Percentiles rank a stretch among this genome's conserved stretches.
Evolutionary conservation across 768 basidiomycete genomes (phyloP).

Genomic region (Rhodotorula graminis): DNA sequence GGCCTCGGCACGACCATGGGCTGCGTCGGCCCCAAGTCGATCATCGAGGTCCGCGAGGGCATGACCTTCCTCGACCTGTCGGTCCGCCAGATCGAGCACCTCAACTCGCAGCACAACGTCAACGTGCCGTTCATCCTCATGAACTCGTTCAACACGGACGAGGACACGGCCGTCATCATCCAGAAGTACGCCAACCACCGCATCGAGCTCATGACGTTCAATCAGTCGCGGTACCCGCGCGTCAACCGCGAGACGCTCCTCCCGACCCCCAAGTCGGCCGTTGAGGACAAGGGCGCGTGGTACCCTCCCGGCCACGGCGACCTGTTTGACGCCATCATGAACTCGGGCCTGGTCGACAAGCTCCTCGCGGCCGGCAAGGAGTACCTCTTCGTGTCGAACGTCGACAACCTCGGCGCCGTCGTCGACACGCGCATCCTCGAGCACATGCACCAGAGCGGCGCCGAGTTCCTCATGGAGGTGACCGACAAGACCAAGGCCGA

Average conservation of each 20-base stretch:
- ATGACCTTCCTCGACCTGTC: slow-evolving; percentile 96
- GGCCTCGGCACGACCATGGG: slow-evolving; percentile 48
- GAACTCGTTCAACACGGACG: slow-evolving; percentile 98
- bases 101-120: slow-evolving; percentile 75
- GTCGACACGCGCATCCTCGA: slow-evolving; percentile 69
- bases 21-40: slow-evolving; percentile 69
- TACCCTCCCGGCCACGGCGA: slow-evolving; percentile 98
- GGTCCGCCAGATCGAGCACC: slow-evolving; percentile 91
- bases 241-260: slow-evolving; percentile 84
- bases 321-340: slow-evolving; percentile 83
- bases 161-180: slow-evolving; percentile 91
- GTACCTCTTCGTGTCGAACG: slow-evolving; percentile 96
- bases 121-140: slow-evolving; percentile 96
- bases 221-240: slow-evolving; percentile 80
- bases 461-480: slow-evolving; percentile 61
- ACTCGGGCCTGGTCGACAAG: slow-evolving; percentile 85
- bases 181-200: slow-evolving; percentile 96
- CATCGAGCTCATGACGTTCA: slow-evolving; percentile 64
- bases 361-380: slow-evolving; percentile 87
- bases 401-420: slow-evolving; percentile 89
- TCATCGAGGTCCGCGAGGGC: slow-evolving; percentile 92
- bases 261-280: slow-evolving; percentile 70
- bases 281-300: slow-evolving; percentile 81
- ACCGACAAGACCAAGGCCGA: slow-evolving; percentile 96
- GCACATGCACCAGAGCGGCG: slow-evolving; percentile 73